Base-by-base conservation (phyloP, 2,329 filamentous ascomycete genomes). In the Phaeophleospora eucalypticola region DNA sequence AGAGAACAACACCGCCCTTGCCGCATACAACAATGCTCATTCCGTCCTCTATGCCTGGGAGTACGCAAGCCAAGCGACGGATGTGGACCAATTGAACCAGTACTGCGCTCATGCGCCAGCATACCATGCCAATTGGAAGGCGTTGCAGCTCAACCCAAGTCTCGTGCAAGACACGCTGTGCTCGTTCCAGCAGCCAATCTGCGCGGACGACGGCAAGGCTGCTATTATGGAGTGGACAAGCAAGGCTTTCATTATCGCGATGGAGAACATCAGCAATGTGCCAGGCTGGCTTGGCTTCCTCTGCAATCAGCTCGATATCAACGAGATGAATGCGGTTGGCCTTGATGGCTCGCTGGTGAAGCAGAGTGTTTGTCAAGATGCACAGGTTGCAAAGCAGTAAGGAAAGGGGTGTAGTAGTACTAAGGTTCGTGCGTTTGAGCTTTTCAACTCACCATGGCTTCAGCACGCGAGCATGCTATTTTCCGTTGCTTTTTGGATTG, bases 121-220 rank as follows among this genome's bases (percentile, higher is more conserved):
- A 7, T 35, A 37, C 37, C 19, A 46, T 19, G 35, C 44, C 0
- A 39, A 41, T 9, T 52, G 56, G n/a, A 40, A 51, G 17, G 37
- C 24, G 12, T 24, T 59, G 12, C 36, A 48, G 20, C 43, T 61
- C 4, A 51, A 57, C 34, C 52, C 46, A 7, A 38, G 32, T 6
- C 38, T 54, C 4, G 58, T 62, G 8, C 36, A 49, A 19, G 20
- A 51, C 6, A 57, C 52, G 18, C 44, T 60, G 12, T 63, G 59
- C 45, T 36, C 45, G 4, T 16, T 57, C 14, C 48, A 52, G 7
- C 9, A 36, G 9, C 49, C 53, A 6, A 17, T 59, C 21, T 46
- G 27, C 1, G 41, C 42, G 0, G 46, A 49, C n/a, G 43, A 52
- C 20, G 48, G 46, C 1, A 49, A 38, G 16, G 34, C 34, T 15